A percentile compares a stretch with the other conserved stretches of the same genome.
Evolutionary conservation across 495 filamentous ascomycete genomes (phyloP).

Genomic region (Hypoxylon rickii): DNA sequence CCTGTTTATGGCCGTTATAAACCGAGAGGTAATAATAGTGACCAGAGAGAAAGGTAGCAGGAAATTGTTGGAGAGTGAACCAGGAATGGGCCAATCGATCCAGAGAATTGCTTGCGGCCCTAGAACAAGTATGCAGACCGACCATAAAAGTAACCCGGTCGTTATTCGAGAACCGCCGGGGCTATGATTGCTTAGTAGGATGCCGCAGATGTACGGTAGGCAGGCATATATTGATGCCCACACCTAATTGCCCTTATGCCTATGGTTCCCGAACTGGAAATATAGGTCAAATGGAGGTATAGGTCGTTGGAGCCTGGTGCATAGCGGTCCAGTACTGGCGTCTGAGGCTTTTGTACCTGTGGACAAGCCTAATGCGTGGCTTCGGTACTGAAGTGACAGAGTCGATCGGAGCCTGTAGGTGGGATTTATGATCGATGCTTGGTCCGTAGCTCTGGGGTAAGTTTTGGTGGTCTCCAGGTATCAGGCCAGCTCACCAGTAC

Average conservation of each 20-base stretch:
- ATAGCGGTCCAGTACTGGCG: conserved; percentile 6
- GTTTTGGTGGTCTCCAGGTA: too few species aligned
- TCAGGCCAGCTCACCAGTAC: too few species aligned
- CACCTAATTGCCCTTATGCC: conserved; percentile 24
- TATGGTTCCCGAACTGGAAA: conserved; percentile 16
- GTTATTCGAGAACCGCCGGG: conserved; percentile 23
- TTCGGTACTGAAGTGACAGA: too few species aligned
- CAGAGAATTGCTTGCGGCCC: conserved; percentile 18
- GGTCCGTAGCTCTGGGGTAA: conserved; percentile 4
- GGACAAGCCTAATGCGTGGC: conserved; percentile 16
- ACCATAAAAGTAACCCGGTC: conserved; percentile 29
- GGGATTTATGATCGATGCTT: conserved; percentile 15
- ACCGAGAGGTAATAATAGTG: conserved; percentile 33
- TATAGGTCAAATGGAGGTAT: conserved; percentile 20
- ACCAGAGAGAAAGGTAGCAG: conserved; percentile 16
- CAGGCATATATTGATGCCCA: conserved; percentile 26
- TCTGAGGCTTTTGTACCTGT: conserved; percentile 8
- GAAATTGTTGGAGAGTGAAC: conserved; percentile 33
- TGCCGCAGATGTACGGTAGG: conserved; percentile 19
- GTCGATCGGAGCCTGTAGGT: too few species aligned
- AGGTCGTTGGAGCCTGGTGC: conserved; percentile 19
- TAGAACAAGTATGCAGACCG: conserved; percentile 31
- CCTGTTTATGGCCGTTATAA: conserved; percentile 24
- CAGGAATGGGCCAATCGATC: conserved; percentile 35
- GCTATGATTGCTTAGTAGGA: conserved; percentile 22